Evolutionary conservation across 2,329 filamentous ascomycete genomes (phyloP), one percentile per base, ranked within the genome.

Genomic region (Penicillium sp.): DNA sequence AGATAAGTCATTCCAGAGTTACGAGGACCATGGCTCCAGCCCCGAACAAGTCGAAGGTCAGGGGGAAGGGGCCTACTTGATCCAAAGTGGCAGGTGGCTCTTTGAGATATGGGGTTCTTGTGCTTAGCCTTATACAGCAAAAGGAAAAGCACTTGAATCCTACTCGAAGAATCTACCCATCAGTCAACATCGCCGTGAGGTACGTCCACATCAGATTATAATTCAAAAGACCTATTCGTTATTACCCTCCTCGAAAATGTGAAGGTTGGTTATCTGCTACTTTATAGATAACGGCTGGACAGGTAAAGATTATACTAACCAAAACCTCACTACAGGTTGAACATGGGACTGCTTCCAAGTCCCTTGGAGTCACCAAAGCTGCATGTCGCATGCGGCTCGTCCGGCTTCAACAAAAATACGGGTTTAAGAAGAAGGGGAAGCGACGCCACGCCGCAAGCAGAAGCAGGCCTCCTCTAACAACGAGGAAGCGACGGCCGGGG

Each of bases 331-430:
- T 13, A 48, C 2, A 48, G 31, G 9, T 37, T 0, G 31, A 48
- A 1, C 15, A 48, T 5, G 1, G 7, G 1, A 5, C 13, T 6
- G 29, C 29, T 0, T 19, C 45, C 1, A 6, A 17, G 2, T 1
- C n/a, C 1, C 19, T 48, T 1, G 45, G 45, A 1, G 23, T 48
- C 5, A 4, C 10, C 0, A 17, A 23, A 2, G 7, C 45, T 0
- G 15, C 46, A 1, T 23, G 46, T 1, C 46, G 46, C 0, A 48
- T 48, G 31, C 31, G 46, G 0, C 8, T 7, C 0, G n/a, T 13
- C 6, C 46, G 46, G 0, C 5, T 48, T 0, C 46, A 35, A 1
- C 29, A 48, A 3, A 25, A 25, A 0, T 3, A 48, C 1, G 46
- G 46, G 0, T n/a, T 35, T 0, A 48, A 35, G 4, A 9, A 8